These are phyloP conservation scores for Pholiota conissans DNA, from an alignment of 768 basidiomycete genomes.

Conservation along the genomic window DNA sequence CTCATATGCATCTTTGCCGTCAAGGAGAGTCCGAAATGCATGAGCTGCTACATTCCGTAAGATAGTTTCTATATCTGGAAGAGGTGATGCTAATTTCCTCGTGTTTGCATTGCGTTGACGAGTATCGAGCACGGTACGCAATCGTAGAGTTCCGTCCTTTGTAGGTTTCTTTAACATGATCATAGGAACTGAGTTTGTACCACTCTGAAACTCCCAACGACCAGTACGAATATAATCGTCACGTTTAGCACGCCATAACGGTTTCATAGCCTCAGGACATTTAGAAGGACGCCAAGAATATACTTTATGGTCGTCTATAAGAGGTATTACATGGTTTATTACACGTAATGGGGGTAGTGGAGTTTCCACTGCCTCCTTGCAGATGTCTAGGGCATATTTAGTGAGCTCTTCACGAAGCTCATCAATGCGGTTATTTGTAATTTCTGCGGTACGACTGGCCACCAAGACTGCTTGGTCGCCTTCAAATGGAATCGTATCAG, in stretches of 20 bases:
- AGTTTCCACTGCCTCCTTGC: not conserved
- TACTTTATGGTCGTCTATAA: not conserved
- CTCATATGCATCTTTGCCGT: constrained; percentile 8
- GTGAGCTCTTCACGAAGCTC: not conserved
- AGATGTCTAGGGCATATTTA: not conserved
- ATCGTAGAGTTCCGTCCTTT: constrained; percentile 18
- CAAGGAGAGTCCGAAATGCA: not conserved
- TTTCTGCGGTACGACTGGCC: too few relatives aligned
- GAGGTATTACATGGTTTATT: not conserved
- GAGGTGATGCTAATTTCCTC: not conserved
- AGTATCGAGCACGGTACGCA: constrained; percentile 3
- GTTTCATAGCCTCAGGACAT: not conserved
- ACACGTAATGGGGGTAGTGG: not conserved
- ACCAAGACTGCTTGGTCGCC: too few relatives aligned
- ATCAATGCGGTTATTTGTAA: too few relatives aligned
- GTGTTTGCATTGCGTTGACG: not conserved
- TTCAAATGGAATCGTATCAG: too few relatives aligned
- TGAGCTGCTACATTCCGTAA: not conserved
- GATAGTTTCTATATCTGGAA: constrained; percentile 3
- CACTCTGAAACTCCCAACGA: constrained; percentile 26
- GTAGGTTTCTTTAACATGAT: constrained; percentile 31
- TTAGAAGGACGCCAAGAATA: not conserved
- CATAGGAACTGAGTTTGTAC: constrained; percentile 34
- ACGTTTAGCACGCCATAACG: constrained; percentile 15
- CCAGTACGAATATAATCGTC: constrained; percentile 24